A percentile compares a stretch with the other conserved stretches of the same genome.
Conservation (phyloP, 169 alveolate genomes). For the Eimeria praecox region DNA sequence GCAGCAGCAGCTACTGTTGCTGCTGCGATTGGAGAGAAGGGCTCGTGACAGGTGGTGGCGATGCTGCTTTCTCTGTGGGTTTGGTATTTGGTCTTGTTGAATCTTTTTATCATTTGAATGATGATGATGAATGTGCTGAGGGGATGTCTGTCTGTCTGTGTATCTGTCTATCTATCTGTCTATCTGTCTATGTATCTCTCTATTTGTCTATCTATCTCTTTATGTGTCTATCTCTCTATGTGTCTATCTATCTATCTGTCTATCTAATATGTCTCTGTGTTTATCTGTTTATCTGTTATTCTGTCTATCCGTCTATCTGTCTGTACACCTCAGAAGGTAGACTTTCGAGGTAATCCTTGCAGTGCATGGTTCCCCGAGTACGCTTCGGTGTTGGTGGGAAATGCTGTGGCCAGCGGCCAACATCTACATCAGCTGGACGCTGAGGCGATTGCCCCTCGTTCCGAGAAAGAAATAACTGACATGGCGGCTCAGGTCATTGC, state of each 20-base stretch:
- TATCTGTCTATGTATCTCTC: too few species aligned
- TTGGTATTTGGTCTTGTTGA: too few species aligned
- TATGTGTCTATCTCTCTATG: too few species aligned
- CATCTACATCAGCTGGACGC: slow-evolving; percentile 62
- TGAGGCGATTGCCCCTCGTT: slow-evolving; percentile 2
- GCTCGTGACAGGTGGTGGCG: too few species aligned
- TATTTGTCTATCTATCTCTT: too few species aligned
- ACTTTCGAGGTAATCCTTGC: slow-evolving; percentile 44
- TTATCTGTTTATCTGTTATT: not conserved
- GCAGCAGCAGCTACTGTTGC: not conserved
- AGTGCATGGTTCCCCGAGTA: slow-evolving; percentile 70
- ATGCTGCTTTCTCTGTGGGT: too few species aligned
- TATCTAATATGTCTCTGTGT: not conserved
- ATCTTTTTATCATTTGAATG: too few species aligned
- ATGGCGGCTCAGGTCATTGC: not conserved
- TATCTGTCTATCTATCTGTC: too few species aligned
- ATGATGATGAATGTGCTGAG: too few species aligned
- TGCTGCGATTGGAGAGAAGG: too few species aligned
- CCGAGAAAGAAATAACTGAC: not conserved
- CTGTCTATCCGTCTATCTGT: not conserved
- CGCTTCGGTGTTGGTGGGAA: slow-evolving; percentile 41
- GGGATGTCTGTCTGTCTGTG: too few species aligned
- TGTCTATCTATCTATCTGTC: too few species aligned
- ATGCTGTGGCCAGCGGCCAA: slow-evolving; percentile 11
- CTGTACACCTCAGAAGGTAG: slow-evolving; percentile 59